phyloP scores from a whole-genome alignment of 2,329 filamentous ascomycete species.

The Fusarium beomiforme region DNA sequence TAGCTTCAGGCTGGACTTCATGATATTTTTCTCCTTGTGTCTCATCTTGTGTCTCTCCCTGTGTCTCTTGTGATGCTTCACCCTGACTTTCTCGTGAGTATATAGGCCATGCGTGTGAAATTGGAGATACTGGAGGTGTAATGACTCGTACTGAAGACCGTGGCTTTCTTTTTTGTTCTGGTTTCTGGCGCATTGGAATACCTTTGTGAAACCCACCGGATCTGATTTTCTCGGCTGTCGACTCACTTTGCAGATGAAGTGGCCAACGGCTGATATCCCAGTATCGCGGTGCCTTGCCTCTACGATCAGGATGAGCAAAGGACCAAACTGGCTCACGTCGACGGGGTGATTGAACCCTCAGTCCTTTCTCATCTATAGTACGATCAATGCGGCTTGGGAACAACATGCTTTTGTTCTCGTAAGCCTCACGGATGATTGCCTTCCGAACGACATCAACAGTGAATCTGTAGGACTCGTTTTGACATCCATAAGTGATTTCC shows the following conservation, averaged over 20 bases:
- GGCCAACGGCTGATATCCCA: slow-evolving; percentile 63
- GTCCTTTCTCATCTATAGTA: slow-evolving; percentile 22
- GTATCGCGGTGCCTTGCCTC: slow-evolving; percentile 43
- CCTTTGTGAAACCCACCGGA: not conserved
- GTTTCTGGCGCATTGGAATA: not conserved
- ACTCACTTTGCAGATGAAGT: slow-evolving; percentile 51
- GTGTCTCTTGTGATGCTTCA: too few relatives aligned
- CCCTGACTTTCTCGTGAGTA: not conserved
- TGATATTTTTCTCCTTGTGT: not conserved
- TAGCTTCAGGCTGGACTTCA: not conserved
- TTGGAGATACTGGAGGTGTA: not conserved
- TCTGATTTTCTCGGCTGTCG: slow-evolving; percentile 5
- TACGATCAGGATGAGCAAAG: slow-evolving; percentile 43
- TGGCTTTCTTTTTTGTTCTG: not conserved
- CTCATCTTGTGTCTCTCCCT: too few relatives aligned
- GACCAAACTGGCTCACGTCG: slow-evolving; percentile 47
- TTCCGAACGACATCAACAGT: slow-evolving; percentile 46
- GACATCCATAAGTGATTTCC: slow-evolving; percentile 4
- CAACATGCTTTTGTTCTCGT: slow-evolving; percentile 54
- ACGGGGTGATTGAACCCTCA: slow-evolving; percentile 17
- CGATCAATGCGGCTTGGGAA: slow-evolving; percentile 50
- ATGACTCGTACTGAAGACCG: not conserved
- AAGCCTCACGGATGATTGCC: slow-evolving; percentile 56
- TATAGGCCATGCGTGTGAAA: not conserved
- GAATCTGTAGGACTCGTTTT: slow-evolving; percentile 22